Conservation (phyloP, 2,329 filamentous ascomycete genomes). For the Arthrobotrys megalospora region DNA sequence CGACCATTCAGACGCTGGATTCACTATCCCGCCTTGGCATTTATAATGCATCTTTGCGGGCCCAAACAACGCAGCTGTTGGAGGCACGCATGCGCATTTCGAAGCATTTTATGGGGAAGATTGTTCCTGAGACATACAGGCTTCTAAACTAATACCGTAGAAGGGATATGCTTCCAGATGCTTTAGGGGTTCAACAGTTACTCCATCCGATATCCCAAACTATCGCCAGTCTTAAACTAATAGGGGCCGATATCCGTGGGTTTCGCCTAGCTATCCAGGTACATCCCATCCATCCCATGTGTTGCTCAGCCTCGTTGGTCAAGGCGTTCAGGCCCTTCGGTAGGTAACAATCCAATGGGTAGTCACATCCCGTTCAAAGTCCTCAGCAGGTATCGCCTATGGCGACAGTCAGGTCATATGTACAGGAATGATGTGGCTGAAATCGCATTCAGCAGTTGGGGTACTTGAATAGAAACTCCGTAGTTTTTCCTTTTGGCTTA, state of each 20-base stretch:
- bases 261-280: conserved; percentile 8
- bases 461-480: background rate
- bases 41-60: conserved; percentile 27
- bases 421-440: conserved; percentile 35
- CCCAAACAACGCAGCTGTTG: conserved; percentile 11
- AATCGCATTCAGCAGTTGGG: conserved; percentile 5
- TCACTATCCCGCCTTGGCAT: conserved; percentile 54
- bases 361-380: conserved; percentile 1
- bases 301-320: conserved; percentile 54
- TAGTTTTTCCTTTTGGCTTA: background rate
- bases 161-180: conserved; percentile 20
- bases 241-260: conserved; percentile 7
- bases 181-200: background rate
- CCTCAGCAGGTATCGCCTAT: conserved; percentile 25
- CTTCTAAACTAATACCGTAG: conserved; percentile 16
- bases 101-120: conserved; percentile 1
- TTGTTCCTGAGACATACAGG: conserved; percentile 44
- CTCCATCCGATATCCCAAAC: background rate
- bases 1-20: conserved; percentile 12
- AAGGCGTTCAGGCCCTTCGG: conserved; percentile 20
- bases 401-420: conserved; percentile 31
- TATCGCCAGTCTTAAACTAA: background rate
- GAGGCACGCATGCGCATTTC: conserved; percentile 1
- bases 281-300: conserved; percentile 18
- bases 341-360: background rate